A percentile compares a stretch with the other conserved stretches of the same genome.
These are phyloP conservation scores for Lophiotrema nucula DNA, from an alignment of 495 filamentous ascomycete species.

Conservation along the genomic window DNA sequence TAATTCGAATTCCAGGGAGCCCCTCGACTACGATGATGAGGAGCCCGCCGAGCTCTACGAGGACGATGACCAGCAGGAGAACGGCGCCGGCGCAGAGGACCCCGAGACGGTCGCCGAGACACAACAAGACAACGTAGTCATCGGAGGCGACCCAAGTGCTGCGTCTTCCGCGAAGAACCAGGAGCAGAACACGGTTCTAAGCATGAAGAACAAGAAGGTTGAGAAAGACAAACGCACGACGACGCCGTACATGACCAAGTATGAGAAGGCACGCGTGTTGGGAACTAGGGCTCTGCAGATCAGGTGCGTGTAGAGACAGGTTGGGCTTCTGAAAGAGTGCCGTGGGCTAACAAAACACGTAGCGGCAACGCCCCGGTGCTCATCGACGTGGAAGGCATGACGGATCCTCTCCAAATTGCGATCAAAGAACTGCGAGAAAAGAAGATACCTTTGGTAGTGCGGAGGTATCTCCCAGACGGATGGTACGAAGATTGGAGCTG, in stretches of 20 bases:
- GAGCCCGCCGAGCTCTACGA: slow-evolving; percentile 66
- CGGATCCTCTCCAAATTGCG: slow-evolving; percentile 94
- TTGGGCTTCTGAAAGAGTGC: not conserved
- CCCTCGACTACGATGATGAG: slow-evolving; percentile 48
- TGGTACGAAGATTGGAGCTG: slow-evolving; percentile 99
- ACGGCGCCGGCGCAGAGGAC: slow-evolving; percentile 55
- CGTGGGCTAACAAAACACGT: slow-evolving; percentile 13
- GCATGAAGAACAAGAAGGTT: slow-evolving; percentile 83
- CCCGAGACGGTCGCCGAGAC: slow-evolving; percentile 51
- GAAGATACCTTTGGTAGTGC: slow-evolving; percentile 94
- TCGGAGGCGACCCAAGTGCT: slow-evolving; percentile 72
- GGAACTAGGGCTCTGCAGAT: slow-evolving; percentile 94
- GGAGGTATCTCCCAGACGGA: slow-evolving; percentile 94
- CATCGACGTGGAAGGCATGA: slow-evolving; percentile 95
- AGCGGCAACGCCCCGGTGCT: slow-evolving; percentile 98
- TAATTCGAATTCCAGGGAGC: slow-evolving; percentile 19
- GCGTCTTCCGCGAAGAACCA: slow-evolving; percentile 50
- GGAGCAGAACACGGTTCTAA: slow-evolving; percentile 53
- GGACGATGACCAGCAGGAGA: slow-evolving; percentile 38
- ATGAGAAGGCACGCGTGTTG: slow-evolving; percentile 88
- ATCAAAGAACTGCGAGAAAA: slow-evolving; percentile 96
- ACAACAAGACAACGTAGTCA: slow-evolving; percentile 59
- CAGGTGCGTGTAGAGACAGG: slow-evolving; percentile 60
- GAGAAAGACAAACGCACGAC: slow-evolving; percentile 84
- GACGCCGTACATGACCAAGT: slow-evolving; percentile 99